Conservation (phyloP, 495 filamentous ascomycete species). For the Aspergillus haitiensis region DNA sequence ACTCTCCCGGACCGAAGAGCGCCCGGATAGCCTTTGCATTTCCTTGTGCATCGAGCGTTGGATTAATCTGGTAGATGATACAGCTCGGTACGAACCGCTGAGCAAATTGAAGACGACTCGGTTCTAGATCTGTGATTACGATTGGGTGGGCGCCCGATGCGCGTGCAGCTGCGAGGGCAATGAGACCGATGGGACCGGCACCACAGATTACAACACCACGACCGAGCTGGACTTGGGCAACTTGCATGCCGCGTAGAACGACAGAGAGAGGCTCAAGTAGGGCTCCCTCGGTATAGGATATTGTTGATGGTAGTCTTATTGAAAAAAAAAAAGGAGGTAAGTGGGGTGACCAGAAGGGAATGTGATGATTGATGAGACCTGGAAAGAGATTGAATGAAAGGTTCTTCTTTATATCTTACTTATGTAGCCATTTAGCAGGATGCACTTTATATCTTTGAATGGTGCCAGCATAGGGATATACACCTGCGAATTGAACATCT, state of each 20-base stretch:
- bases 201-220: constrained; percentile 69
- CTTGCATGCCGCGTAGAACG: constrained; percentile 65
- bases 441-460: constrained; percentile 63
- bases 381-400: too few relatives aligned
- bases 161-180: constrained; percentile 58
- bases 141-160: constrained; percentile 65
- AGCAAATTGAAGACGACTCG: constrained; percentile 56
- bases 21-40: constrained; percentile 55
- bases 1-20: constrained; percentile 49
- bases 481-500: constrained; percentile 65
- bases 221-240: constrained; percentile 52
- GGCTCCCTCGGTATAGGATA: constrained; percentile 67
- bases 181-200: constrained; percentile 72
- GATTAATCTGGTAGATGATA: constrained; percentile 54
- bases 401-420: constrained; percentile 26
- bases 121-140: constrained; percentile 63
- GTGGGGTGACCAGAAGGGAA: neutral
- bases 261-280: constrained; percentile 75
- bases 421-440: constrained; percentile 58
- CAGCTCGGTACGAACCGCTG: constrained; percentile 56
- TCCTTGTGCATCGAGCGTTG: constrained; percentile 43
- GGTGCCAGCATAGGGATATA: constrained; percentile 58
- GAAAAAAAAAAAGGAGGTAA: neutral
- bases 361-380: neutral
- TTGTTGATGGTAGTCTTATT: constrained; percentile 51